These are phyloP conservation scores for Yamadazyma taylorii DNA, from an alignment of 1,139 yeast species.

Conservation along the genomic window DNA sequence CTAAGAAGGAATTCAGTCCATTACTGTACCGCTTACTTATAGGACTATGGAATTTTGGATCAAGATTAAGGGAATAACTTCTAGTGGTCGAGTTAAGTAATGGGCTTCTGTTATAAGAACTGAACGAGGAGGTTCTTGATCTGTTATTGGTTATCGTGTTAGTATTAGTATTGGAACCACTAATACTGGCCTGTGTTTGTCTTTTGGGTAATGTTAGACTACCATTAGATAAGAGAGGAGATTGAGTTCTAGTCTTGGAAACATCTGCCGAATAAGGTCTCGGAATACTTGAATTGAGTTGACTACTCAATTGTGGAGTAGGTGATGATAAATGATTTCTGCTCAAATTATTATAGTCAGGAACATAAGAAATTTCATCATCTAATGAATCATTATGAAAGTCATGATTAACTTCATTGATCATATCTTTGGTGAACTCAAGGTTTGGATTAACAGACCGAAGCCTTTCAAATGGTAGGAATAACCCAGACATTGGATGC, in stretches of 20 bases:
- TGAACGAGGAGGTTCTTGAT: conserved; percentile 15
- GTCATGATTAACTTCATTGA: conserved; percentile 9
- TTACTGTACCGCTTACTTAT: conserved; percentile 7
- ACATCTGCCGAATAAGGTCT: conserved; percentile 13
- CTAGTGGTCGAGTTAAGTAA: conserved; percentile 7
- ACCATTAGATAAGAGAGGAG: conserved; percentile 8
- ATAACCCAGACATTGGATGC: conserved; percentile 68
- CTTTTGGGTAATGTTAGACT: neutral
- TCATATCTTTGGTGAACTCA: conserved; percentile 16
- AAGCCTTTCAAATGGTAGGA: conserved; percentile 68
- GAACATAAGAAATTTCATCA: conserved; percentile 2
- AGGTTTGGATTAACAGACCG: conserved; percentile 37
- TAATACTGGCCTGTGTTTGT: neutral
- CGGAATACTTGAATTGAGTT: conserved; percentile 4
- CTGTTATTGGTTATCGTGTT: conserved; percentile 4
- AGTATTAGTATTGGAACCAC: neutral
- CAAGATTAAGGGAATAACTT: conserved; percentile 10
- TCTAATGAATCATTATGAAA: conserved; percentile 9
- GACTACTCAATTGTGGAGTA: neutral
- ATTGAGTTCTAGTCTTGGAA: conserved; percentile 12
- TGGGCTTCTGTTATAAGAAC: conserved; percentile 14
- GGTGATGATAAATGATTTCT: conserved; percentile 1
- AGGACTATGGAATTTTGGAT: conserved; percentile 5
- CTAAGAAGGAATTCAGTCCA: conserved; percentile 9
- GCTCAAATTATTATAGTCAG: neutral